Percentiles rank a stretch among this genome's conserved stretches.
Evolutionary conservation across 139 green algal species (phyloP).

Genomic region (Pseudopediastrum boryanum): DNA sequence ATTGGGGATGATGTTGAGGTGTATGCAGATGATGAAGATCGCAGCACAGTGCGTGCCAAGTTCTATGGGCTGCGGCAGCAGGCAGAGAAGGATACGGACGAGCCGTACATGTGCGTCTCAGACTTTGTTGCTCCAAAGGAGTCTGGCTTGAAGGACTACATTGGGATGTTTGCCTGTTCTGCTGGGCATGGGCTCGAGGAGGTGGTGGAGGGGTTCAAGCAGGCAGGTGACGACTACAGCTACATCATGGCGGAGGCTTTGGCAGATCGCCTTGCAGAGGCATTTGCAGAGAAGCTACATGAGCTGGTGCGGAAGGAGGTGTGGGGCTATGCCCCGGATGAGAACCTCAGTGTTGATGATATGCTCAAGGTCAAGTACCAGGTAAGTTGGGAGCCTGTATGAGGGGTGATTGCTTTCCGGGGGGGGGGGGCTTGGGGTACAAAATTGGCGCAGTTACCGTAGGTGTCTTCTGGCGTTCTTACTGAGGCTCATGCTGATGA

Average conservation of each 20-base stretch:
- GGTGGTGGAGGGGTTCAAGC: conserved; percentile 81
- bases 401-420: not conserved
- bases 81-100: conserved; percentile 88
- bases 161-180: conserved; percentile 94
- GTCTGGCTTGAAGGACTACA: conserved; percentile 89
- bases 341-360: conserved; percentile 88
- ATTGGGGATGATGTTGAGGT: conserved; percentile 96
- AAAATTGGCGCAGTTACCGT: too few species aligned
- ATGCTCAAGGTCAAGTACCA: conserved; percentile 99
- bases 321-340: conserved; percentile 95
- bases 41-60: conserved; percentile 29
- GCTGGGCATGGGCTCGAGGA: conserved; percentile 91
- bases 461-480: too few species aligned
- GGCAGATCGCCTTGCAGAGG: conserved; percentile 96
- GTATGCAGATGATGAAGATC: conserved; percentile 58
- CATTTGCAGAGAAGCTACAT: conserved; percentile 96
- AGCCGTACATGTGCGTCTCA: conserved; percentile 89
- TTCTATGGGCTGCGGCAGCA: conserved; percentile 88
- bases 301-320: conserved; percentile 85
- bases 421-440: too few species aligned
- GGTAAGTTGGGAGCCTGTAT: conserved; percentile 41
- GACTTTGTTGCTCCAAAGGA: conserved; percentile 96
- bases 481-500: too few species aligned
- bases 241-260: conserved; percentile 99
- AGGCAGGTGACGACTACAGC: conserved; percentile 80